Conservation (phyloP, 495 filamentous ascomycete genomes). For the Aspergillus heteromorphus region DNA sequence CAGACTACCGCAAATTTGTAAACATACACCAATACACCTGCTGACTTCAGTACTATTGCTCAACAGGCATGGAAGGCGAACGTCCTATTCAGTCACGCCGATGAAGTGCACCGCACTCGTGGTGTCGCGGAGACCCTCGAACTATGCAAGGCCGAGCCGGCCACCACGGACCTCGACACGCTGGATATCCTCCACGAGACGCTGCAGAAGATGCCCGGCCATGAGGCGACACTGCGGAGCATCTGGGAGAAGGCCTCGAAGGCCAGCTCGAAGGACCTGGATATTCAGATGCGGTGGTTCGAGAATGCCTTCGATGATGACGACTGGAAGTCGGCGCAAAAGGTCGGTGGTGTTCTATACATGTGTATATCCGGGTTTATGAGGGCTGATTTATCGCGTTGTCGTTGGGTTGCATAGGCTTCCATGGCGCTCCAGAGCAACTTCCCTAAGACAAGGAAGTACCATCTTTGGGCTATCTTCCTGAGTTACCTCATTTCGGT, state of each 20-base stretch:
- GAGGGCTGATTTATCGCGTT: constrained; percentile 1
- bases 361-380: background rate
- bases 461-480: constrained; percentile 56
- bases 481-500: constrained; percentile 39
- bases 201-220: constrained; percentile 27
- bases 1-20: background rate
- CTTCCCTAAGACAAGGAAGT: constrained; percentile 51
- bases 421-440: constrained; percentile 56
- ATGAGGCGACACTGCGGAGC: constrained; percentile 28
- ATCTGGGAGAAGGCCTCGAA: constrained; percentile 56
- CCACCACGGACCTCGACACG: constrained; percentile 46
- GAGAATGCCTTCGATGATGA: constrained; percentile 37
- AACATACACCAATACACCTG: background rate
- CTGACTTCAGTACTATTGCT: constrained; percentile 12
- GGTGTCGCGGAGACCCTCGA: constrained; percentile 43
- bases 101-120: constrained; percentile 38
- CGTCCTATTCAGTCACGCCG: constrained; percentile 40
- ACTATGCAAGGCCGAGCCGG: constrained; percentile 42
- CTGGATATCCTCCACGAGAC: constrained; percentile 43
- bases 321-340: constrained; percentile 55
- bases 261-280: constrained; percentile 42
- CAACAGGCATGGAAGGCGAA: constrained; percentile 50
- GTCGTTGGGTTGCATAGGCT: constrained; percentile 32
- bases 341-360: constrained; percentile 32
- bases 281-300: constrained; percentile 53